phyloP scores from a whole-genome alignment of 2,329 filamentous ascomycete genomes.

The Colletotrichum theobromicola region DNA sequence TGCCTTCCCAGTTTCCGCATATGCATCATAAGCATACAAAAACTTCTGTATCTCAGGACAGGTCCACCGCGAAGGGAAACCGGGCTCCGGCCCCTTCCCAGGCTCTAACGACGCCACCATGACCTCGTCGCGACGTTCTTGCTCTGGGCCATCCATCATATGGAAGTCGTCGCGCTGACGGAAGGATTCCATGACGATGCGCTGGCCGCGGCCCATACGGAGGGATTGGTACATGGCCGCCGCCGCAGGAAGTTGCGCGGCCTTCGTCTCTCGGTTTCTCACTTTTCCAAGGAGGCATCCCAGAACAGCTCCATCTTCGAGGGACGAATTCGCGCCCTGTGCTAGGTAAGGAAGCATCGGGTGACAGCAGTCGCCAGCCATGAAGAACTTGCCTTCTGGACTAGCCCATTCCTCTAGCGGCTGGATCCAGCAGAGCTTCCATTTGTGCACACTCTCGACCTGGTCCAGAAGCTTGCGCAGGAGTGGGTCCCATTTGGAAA shows the following conservation, averaged over 20 bases:
- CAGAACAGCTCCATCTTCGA: conserved; percentile 21
- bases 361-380: conserved; percentile 50
- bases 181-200: conserved; percentile 24
- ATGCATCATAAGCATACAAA: conserved; percentile 23
- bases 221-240: conserved; percentile 23
- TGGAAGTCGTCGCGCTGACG: conserved; percentile 23
- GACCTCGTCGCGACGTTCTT: conserved; percentile 15
- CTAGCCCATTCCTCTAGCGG: conserved; percentile 45
- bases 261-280: background rate
- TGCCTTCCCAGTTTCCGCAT: conserved; percentile 24
- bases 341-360: conserved; percentile 55
- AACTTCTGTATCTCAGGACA: conserved; percentile 22
- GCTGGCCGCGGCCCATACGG: conserved; percentile 14
- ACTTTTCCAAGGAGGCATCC: conserved; percentile 21
- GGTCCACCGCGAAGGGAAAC: conserved; percentile 24
- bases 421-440: conserved; percentile 49
- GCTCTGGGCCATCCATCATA: conserved; percentile 19
- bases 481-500: conserved; percentile 38
- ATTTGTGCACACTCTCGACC: conserved; percentile 47
- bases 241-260: conserved; percentile 5
- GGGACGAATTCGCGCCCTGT: conserved; percentile 39
- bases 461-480: conserved; percentile 38
- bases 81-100: background rate
- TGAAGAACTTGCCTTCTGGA: conserved; percentile 39
- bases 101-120: conserved; percentile 12